Evolutionary conservation across 805 yeast species (phyloP), one percentile per base, ranked within the genome.

Genomic region (Nakazawaea pomicola): DNA sequence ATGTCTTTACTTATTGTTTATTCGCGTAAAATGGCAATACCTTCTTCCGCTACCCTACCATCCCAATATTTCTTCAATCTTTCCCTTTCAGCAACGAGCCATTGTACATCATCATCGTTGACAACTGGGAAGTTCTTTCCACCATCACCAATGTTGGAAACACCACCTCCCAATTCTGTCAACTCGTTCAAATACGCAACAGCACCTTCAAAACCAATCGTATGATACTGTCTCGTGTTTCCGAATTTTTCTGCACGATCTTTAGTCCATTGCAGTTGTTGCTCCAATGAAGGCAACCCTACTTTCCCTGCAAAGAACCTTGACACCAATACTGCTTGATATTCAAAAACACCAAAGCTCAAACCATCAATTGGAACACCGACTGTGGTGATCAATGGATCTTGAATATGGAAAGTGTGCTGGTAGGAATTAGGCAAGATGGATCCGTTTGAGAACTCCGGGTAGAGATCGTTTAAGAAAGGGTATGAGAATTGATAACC

Each of bases 281-380:
- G 61, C 33, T 52, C 43, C 8, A 43, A 24, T 3, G 58, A 31
- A 4, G 70, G 70, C 4, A 64, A 44, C 4, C 46, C 31, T 2
- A 56, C 50, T 42, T 61, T 53, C 5, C 63, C 65, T 1, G 61
- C 49, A 28, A 59, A 51, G 31, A 55, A 56, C 24, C 68, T 46
- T 1, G 70, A 53, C 1, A 62, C 62, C 11, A 60, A 40, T 1
- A 62, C 59, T 1, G 70, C 65, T 46, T 68, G 73, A 51, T 56
- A 66, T 46, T 68, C 72, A 49, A 62, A 67, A 1, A 59, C 64
- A 33, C 67, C 53, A 46, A 67, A 65, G 0, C 67, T 58, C 18
- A 67, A 51, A 3, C 65, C 70, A 29, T 64, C 67, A 1, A 58
- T 54, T 35, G 65, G 62, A 4, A 60, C 55, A 10, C 72, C 71